Evolutionary conservation across 257 asterid genomes (phyloP), one percentile per base, ranked within the genome.

Genomic region (Capsicum baccatum): DNA sequence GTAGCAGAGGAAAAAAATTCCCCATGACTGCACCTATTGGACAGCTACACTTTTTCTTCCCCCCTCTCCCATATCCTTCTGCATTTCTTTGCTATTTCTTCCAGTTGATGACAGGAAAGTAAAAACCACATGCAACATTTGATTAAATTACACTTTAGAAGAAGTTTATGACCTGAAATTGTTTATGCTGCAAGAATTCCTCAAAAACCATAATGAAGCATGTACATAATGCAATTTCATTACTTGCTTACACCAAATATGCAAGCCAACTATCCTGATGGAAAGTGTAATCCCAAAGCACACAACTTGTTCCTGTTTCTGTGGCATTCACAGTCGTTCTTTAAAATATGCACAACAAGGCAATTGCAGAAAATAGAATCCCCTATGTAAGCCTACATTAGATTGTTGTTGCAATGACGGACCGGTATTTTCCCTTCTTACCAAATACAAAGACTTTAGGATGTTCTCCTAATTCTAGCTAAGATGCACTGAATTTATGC

Each of bases 311-410:
- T 44, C 57, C 5, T 5, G 79, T 44, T n/a, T 16, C 54, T 9
- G 37, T 4, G 79, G 57, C 9, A 35, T 70, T 70, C 35, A 21
- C 8, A 70, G n/a, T 39, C 2, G 15, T 44, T 17, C 78, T 70
- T 70, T 70, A 71, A 17, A 42, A 44, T 70, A 7, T 4, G 79
- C 56, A 69, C 19, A 69, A 19, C 37, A 35, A 69, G 55, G 55
- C 79, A 9, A 71, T 71, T 17, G 79, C 57, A 71, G 79, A 71
- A n/a, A 71, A 71, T n/a, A 71, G 57, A 10, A 10, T 16, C 37
- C 44, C 57, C 37, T 17, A 71, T 71, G 57, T 17, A 37, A 70
- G 56, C 33, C 56, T 70, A 56, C 57, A 70, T 70, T 42, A 44
- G 35, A 42, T 14, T 37, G 37, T 68, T 6, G 76, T 39, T 15